Conservation (phyloP, 2,329 filamentous ascomycete species). For the Drechslera avenae region DNA sequence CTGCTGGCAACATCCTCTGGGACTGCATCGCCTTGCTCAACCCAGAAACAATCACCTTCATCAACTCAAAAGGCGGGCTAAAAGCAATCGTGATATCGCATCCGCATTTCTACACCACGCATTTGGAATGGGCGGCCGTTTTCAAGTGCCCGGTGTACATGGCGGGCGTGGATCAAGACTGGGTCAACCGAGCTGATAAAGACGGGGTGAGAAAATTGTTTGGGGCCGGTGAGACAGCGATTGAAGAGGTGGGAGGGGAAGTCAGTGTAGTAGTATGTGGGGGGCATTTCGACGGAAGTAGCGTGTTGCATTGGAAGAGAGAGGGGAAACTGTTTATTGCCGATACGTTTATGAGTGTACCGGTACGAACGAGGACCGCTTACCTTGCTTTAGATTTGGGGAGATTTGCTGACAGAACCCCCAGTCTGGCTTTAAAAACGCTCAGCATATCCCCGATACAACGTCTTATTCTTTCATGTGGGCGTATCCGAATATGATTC, state of each 20-base stretch:
- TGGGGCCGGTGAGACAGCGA: constrained; percentile 49
- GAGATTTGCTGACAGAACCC: neutral
- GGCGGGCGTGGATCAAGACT: constrained; percentile 66
- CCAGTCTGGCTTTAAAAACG: constrained; percentile 44
- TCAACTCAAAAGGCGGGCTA: constrained; percentile 68
- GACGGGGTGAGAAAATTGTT: constrained; percentile 54
- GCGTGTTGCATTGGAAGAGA: constrained; percentile 64
- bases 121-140: constrained; percentile 71
- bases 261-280: constrained; percentile 71
- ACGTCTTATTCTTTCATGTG: constrained; percentile 73
- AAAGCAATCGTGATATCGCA: constrained; percentile 75
- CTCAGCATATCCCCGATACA: constrained; percentile 52
- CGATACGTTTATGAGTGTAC: constrained; percentile 76
- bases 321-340: constrained; percentile 67
- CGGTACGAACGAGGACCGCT: too few relatives aligned
- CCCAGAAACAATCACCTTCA: constrained; percentile 62
- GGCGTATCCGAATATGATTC: constrained; percentile 65
- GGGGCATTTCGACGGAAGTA: constrained; percentile 79
- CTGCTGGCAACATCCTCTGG: constrained; percentile 76
- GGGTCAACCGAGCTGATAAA: constrained; percentile 61
- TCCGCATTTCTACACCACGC: constrained; percentile 82
- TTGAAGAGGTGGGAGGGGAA: constrained; percentile 49
- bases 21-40: constrained; percentile 76
- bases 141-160: constrained; percentile 75
- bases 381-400: too few relatives aligned